Conservation (phyloP, 2,329 filamentous ascomycete species). For the Penicillium nordicum region DNA sequence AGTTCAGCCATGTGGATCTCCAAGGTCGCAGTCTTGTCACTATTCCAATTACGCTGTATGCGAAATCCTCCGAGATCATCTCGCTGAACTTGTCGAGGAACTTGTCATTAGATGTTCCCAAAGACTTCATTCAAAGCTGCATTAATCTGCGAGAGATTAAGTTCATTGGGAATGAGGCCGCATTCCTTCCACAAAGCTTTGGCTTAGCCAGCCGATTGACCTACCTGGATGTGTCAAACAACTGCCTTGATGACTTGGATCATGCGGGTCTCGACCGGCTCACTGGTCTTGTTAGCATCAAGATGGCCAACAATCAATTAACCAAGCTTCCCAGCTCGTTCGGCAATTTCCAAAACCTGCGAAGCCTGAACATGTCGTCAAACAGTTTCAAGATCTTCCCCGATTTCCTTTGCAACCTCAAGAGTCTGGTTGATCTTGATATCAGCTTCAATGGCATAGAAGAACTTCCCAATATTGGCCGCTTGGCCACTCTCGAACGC, state of each 20-base stretch:
- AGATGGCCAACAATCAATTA: constrained; percentile 88
- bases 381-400: constrained; percentile 87
- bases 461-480: constrained; percentile 73
- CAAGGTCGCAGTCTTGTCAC: constrained; percentile 86
- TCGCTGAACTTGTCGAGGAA: constrained; percentile 93
- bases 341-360: constrained; percentile 70
- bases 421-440: constrained; percentile 84
- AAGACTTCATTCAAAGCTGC: constrained; percentile 94
- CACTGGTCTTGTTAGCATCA: constrained; percentile 76
- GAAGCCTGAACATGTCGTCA: constrained; percentile 87
- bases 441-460: constrained; percentile 94
- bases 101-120: constrained; percentile 83
- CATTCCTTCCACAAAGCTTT: constrained; percentile 78
- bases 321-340: constrained; percentile 78
- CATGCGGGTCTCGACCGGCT: constrained; percentile 76
- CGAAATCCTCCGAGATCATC: constrained; percentile 86
- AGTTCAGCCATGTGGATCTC: constrained; percentile 91
- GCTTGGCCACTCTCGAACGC: constrained; percentile 75
- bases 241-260: constrained; percentile 81
- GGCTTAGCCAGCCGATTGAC: constrained; percentile 77
- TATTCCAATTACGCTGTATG: constrained; percentile 91
- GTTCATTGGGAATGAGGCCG: constrained; percentile 89
- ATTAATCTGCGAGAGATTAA: constrained; percentile 90
- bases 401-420: constrained; percentile 75
- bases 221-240: constrained; percentile 92